Evolutionary conservation across 2,329 filamentous ascomycete genomes (phyloP).

Genomic region (Diaporthe sp.): DNA sequence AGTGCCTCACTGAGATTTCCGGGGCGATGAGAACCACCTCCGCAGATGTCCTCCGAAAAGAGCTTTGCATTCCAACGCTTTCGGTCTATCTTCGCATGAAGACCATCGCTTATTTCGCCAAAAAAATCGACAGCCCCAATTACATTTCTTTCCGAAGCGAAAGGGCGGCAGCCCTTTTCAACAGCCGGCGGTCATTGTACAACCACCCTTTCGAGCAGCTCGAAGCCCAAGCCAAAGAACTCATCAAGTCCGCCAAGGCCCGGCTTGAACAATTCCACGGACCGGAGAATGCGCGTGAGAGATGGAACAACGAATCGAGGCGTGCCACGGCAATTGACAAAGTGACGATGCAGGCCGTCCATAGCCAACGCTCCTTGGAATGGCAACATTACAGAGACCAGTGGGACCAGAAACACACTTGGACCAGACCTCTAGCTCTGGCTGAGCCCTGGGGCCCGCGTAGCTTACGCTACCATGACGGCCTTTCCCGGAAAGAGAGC

Average conservation of each 20-base stretch:
- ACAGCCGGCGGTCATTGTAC: rapidly evolving
- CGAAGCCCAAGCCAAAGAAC: background rate
- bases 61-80: background rate
- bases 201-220: background rate
- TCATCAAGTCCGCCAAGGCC: background rate
- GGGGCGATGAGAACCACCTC: background rate
- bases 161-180: background rate
- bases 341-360: background rate
- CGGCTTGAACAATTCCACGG: background rate
- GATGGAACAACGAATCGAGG: background rate
- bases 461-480: background rate
- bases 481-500: background rate
- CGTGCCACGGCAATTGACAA: background rate
- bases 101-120: background rate
- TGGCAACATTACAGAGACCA: background rate
- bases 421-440: background rate
- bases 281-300: background rate
- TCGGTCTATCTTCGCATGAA: background rate
- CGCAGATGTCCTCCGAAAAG: background rate
- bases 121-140: background rate
- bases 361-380: background rate
- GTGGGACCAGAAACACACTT: background rate
- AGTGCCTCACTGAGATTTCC: background rate
- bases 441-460: background rate
- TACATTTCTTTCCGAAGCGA: background rate